Conservation (phyloP, 495 filamentous ascomycete genomes). For the Neurospora tetraspora region DNA sequence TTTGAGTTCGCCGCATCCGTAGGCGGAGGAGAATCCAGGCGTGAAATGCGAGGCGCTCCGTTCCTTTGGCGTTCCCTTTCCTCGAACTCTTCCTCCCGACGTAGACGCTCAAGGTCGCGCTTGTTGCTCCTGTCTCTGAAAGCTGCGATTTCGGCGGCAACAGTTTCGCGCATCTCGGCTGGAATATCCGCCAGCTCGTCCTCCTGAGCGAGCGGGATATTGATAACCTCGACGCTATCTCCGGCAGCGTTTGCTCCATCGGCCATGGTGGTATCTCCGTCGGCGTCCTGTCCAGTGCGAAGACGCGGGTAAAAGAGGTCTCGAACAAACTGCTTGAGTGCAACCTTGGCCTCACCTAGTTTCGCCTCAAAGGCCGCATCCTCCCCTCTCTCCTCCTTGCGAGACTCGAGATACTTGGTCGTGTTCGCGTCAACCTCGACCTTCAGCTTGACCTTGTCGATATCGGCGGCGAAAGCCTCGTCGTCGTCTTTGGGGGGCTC, state of each 20-base stretch:
- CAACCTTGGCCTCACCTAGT: constrained; percentile 51
- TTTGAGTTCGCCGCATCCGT: constrained; percentile 52
- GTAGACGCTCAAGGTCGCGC: constrained; percentile 78
- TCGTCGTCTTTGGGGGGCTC: constrained; percentile 33
- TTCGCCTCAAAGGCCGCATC: constrained; percentile 58
- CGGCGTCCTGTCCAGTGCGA: constrained; percentile 38
- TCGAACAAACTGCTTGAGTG: constrained; percentile 54
- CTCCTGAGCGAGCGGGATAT: constrained; percentile 79
- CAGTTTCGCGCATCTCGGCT: constrained; percentile 91
- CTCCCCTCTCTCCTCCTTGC: constrained; percentile 53
- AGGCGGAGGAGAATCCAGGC: constrained; percentile 62
- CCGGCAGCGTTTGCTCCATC: constrained; percentile 47
- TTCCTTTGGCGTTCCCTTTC: constrained; percentile 71
- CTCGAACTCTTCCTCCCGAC: constrained; percentile 85
- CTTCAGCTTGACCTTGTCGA: constrained; percentile 61
- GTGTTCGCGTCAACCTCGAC: constrained; percentile 77
- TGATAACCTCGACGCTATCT: constrained; percentile 72
- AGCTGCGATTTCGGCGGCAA: constrained; percentile 86
- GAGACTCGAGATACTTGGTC: constrained; percentile 70
- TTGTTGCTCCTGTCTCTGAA: constrained; percentile 86
- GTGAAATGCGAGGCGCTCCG: constrained; percentile 49
- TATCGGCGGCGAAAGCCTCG: constrained; percentile 44
- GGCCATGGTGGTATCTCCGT: constrained; percentile 61
- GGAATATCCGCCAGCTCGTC: constrained; percentile 96
- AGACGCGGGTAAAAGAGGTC: constrained; percentile 63